A percentile compares a stretch with the other conserved stretches of the same genome.
These are phyloP conservation scores for Penicillium italicum DNA, from an alignment of 2,329 filamentous ascomycete genomes.

Conservation along the genomic window DNA sequence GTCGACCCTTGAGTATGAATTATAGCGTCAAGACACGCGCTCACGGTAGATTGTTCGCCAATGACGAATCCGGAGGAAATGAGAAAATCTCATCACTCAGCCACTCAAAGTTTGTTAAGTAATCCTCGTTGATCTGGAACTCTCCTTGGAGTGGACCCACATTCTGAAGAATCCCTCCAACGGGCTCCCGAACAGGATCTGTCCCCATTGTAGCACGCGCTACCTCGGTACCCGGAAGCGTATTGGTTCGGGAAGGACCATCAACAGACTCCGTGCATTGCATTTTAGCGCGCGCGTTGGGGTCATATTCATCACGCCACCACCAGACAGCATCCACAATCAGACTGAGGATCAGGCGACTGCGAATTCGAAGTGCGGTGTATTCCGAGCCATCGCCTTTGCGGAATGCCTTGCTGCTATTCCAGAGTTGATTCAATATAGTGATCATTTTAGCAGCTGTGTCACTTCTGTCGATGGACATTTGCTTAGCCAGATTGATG, in stretches of 20 bases:
- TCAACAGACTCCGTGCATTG: conserved; percentile 14
- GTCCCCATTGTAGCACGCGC: conserved; percentile 3
- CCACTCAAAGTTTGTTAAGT: conserved; percentile 41
- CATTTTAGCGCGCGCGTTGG: conserved; percentile 17
- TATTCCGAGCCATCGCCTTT: conserved; percentile 38
- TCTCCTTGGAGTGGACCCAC: conserved; percentile 18
- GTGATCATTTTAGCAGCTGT: conserved; percentile 32
- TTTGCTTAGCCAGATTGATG: conserved; percentile 39
- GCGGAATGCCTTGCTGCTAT: conserved; percentile 41
- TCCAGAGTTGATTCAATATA: conserved; percentile 40
- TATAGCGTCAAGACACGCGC: background rate
- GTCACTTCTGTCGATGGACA: conserved; percentile 39
- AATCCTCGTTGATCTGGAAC: conserved; percentile 35
- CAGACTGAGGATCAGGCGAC: conserved; percentile 37
- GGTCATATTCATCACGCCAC: conserved; percentile 44
- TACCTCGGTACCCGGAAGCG: conserved; percentile 6
- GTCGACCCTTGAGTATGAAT: background rate
- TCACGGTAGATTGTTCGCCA: conserved; percentile 15
- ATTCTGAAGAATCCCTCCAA: background rate
- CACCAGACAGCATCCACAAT: conserved; percentile 42
- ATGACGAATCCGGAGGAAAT: conserved; percentile 22
- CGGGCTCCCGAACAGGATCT: conserved; percentile 6
- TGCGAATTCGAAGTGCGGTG: conserved; percentile 37
- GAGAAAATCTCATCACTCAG: conserved; percentile 33
- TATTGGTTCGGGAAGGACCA: conserved; percentile 12